Conservation (phyloP, 306 rosid genomes). For the Coriaria nepalensis region DNA sequence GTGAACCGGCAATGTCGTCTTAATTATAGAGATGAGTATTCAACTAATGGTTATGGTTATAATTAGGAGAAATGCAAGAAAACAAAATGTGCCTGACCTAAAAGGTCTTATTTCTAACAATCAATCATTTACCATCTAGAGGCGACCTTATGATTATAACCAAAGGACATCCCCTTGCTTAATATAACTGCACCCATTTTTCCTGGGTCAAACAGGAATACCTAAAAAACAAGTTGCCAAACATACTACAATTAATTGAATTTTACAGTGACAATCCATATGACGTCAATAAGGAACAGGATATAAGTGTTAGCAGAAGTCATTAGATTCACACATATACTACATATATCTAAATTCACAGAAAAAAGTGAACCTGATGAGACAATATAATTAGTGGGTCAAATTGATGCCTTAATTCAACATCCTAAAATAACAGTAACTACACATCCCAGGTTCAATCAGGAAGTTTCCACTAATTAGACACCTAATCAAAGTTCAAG, state of each 20-base stretch:
- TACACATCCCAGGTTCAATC: no score
- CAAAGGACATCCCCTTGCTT: slow-evolving; percentile 43
- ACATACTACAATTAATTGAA: not conserved
- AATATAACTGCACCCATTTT: slow-evolving; percentile 31
- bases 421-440: no score
- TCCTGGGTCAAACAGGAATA: slow-evolving; percentile 30
- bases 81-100: slow-evolving; percentile 4
- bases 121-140: slow-evolving; percentile 53
- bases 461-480: no score
- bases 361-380: no score
- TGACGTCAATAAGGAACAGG: slow-evolving; percentile 2
- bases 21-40: not conserved
- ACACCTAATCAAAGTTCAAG: no score
- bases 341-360: no score
- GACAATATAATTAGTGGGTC: no score
- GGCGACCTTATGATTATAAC: slow-evolving; percentile 48
- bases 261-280: slow-evolving; percentile 2
- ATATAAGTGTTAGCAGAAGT: not conserved
- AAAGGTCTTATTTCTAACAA: slow-evolving; percentile 23
- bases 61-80: slow-evolving; percentile 14
- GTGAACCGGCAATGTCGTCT: no score
- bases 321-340: no score
- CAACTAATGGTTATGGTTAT: slow-evolving; percentile 19
- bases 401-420: no score
- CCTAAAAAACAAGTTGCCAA: slow-evolving; percentile 35